A percentile compares a stretch with the other conserved stretches of the same genome.
Evolutionary conservation across 192 early-diverging fungal genomes (phyloP).

Genomic region (Backusella macrospora): DNA sequence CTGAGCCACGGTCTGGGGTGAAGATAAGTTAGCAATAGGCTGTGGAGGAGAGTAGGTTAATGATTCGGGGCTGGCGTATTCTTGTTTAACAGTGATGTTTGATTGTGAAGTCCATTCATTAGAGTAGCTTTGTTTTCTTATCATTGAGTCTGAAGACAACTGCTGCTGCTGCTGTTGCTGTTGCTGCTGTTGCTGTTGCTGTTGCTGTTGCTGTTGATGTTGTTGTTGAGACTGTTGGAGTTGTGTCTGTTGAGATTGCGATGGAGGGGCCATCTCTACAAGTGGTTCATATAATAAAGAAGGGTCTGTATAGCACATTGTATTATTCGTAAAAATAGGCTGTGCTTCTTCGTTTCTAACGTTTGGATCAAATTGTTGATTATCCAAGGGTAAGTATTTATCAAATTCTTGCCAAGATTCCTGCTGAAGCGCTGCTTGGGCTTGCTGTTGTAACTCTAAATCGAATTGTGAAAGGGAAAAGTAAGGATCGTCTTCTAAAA

Average conservation of each 20-base stretch:
- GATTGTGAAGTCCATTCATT: background rate
- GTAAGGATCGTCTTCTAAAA: constrained; percentile 19
- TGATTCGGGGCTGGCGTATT: constrained; percentile 24
- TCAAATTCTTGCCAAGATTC: constrained; percentile 27
- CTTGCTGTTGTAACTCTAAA: constrained; percentile 22
- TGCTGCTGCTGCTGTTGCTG: background rate
- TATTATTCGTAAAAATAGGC: constrained; percentile 11
- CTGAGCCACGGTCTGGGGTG: background rate
- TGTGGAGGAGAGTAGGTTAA: constrained; percentile 18
- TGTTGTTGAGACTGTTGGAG: constrained; percentile 26
- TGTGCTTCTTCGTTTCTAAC: constrained; percentile 12
- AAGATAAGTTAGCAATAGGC: background rate
- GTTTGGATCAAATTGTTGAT: constrained; percentile 7
- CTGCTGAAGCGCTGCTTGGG: constrained; percentile 23
- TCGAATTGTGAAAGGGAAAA: constrained; percentile 25
- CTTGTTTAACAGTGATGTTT: constrained; percentile 3
- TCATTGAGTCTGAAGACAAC: background rate
- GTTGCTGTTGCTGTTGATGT: background rate
- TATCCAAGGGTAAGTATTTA: constrained; percentile 17
- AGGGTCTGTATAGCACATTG: constrained; percentile 1
- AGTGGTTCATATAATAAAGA: constrained; percentile 11
- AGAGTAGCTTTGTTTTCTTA: background rate
- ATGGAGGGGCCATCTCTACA: constrained; percentile 18
- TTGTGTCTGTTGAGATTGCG: constrained; percentile 24
- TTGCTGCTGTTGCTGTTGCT: background rate